Evolutionary conservation across 495 filamentous ascomycete species (phyloP).

Genomic region (Hypoxylon perforatum): DNA sequence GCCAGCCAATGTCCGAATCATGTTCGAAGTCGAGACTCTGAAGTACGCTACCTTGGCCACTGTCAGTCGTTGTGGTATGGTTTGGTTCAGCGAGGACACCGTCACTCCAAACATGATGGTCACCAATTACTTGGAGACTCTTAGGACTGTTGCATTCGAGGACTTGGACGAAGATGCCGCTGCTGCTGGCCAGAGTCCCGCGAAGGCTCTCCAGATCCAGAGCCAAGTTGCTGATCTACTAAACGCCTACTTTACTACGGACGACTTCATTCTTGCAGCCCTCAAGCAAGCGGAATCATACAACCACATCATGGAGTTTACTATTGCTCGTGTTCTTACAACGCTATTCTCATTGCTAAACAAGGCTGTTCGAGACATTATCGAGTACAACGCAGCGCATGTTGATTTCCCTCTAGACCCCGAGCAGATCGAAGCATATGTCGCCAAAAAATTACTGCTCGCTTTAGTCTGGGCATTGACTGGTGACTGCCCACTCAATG

Average conservation of each 20-base stretch:
- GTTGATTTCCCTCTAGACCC: constrained; percentile 90
- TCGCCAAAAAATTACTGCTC: constrained; percentile 91
- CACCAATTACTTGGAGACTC: constrained; percentile 84
- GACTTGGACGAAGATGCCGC: constrained; percentile 92
- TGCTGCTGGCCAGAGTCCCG: constrained; percentile 80
- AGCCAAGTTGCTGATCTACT: constrained; percentile 80
- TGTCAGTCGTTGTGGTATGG: constrained; percentile 99
- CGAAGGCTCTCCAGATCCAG: constrained; percentile 80
- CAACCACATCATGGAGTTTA: constrained; percentile 99
- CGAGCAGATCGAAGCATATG: constrained; percentile 86
- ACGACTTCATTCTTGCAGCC: constrained; percentile 81
- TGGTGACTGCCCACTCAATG: constrained; percentile 89
- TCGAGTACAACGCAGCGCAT: constrained; percentile 96
- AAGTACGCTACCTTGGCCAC: constrained; percentile 98
- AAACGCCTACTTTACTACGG: constrained; percentile 75
- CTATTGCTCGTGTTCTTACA: constrained; percentile 85
- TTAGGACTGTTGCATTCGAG: constrained; percentile 85
- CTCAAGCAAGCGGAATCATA: constrained; percentile 78
- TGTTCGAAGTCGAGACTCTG: constrained; percentile 99
- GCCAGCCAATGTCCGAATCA: constrained; percentile 94
- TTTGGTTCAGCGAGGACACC: constrained; percentile 99
- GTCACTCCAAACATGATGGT: constrained; percentile 94
- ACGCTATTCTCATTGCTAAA: constrained; percentile 96
- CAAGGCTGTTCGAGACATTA: constrained; percentile 87
- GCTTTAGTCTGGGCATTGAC: constrained; percentile 94